Conservation (phyloP, 1,139 yeast genomes). For the Geotrichum carabidarum region DNA sequence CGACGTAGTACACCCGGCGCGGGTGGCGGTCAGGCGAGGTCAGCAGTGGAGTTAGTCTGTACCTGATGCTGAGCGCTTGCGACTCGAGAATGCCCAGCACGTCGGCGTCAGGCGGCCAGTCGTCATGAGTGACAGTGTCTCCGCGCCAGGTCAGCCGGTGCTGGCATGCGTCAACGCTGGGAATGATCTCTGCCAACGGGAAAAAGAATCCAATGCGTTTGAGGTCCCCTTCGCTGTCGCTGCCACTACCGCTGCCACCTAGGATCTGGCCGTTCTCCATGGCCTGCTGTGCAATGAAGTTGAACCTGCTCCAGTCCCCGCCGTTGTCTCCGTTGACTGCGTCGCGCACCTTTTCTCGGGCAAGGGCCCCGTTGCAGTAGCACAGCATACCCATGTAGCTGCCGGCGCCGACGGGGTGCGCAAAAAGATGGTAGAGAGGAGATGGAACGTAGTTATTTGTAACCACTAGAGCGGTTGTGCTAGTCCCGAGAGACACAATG, state of each 20-base stretch:
- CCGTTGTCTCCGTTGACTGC: slow-evolving; percentile 42
- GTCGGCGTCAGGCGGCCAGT: slow-evolving; percentile 39
- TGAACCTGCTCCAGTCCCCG: slow-evolving; percentile 58
- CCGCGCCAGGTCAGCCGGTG: slow-evolving; percentile 3
- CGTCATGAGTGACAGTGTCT: background rate
- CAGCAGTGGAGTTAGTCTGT: slow-evolving; percentile 71
- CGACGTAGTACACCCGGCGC: slow-evolving; percentile 70
- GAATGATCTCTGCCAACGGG: slow-evolving; percentile 85
- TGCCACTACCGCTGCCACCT: background rate
- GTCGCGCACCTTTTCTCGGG: slow-evolving; percentile 73
- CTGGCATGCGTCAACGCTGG: slow-evolving; percentile 33
- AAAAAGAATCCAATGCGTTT: slow-evolving; percentile 70
- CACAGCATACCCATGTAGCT: slow-evolving; percentile 94
- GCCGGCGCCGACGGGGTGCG: slow-evolving; percentile 73
- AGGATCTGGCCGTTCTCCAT: slow-evolving; percentile 19
- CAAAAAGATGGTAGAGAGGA: slow-evolving; percentile 76
- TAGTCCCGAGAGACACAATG: slow-evolving; percentile 78
- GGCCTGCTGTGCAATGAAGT: slow-evolving; percentile 41
- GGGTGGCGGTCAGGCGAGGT: slow-evolving; percentile 47
- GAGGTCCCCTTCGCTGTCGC: background rate
- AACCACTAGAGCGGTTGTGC: slow-evolving; percentile 77
- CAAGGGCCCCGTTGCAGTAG: slow-evolving; percentile 85
- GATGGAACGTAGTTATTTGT: slow-evolving; percentile 77
- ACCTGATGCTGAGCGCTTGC: slow-evolving; percentile 78
- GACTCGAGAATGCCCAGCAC: slow-evolving; percentile 77